phyloP scores from a whole-genome alignment of 1,284 basidiomycete genomes.

The Termitomyces sp. region DNA sequence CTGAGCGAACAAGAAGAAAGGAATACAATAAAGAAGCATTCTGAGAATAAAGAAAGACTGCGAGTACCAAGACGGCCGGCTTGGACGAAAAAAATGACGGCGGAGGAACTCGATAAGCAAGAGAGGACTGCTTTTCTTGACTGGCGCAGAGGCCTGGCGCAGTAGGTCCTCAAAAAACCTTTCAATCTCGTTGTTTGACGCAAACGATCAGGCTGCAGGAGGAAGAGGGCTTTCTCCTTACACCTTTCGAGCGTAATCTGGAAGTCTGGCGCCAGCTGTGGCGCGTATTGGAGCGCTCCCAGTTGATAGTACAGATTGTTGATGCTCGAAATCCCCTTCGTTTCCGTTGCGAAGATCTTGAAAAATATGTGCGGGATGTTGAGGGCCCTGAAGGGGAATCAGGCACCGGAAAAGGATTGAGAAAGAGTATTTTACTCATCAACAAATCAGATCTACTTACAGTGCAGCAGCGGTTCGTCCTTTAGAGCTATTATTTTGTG shows the following conservation, averaged over 20 bases:
- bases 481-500: background rate
- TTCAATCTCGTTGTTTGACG: background rate
- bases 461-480: slow-evolving; percentile 71
- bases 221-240: slow-evolving; percentile 75
- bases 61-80: slow-evolving; percentile 82
- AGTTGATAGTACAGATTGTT: slow-evolving; percentile 92
- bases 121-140: slow-evolving; percentile 88
- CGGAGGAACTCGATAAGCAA: slow-evolving; percentile 75
- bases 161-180: slow-evolving; percentile 39
- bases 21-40: slow-evolving; percentile 67
- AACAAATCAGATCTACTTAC: slow-evolving; percentile 97
- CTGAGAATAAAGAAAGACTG: slow-evolving; percentile 66
- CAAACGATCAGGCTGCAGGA: slow-evolving; percentile 62
- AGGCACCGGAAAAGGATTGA: slow-evolving; percentile 68
- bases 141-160: slow-evolving; percentile 88
- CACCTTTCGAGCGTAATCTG: slow-evolving; percentile 93
- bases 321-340: slow-evolving; percentile 90
- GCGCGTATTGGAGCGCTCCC: slow-evolving; percentile 91
- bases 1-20: slow-evolving; percentile 83
- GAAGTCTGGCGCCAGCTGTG: slow-evolving; percentile 97
- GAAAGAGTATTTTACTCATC: slow-evolving; percentile 82
- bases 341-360: slow-evolving; percentile 91
- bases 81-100: slow-evolving; percentile 80
- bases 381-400: slow-evolving; percentile 74
- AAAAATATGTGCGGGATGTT: slow-evolving; percentile 78